Evolutionary conservation across 169 alveolate species (phyloP).

Genomic region (Eimeria acervulina): DNA sequence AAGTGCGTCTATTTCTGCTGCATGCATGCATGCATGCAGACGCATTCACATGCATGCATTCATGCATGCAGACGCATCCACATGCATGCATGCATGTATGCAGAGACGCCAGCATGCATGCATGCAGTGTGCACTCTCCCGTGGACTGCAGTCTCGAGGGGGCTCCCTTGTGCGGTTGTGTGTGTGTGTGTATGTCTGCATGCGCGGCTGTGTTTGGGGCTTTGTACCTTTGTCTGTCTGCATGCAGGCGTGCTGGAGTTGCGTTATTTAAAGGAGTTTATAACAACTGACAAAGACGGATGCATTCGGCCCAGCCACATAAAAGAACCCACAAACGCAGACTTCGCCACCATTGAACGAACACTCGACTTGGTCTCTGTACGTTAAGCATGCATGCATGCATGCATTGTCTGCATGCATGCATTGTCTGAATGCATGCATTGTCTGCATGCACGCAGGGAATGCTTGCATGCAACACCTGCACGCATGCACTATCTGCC

Average conservation of each 20-base stretch:
- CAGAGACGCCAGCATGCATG: too few relatives aligned
- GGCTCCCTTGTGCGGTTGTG: too few relatives aligned
- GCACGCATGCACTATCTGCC: too few relatives aligned
- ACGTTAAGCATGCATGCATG: background rate
- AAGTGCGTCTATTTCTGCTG: background rate
- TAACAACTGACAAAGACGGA: background rate
- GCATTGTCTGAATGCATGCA: background rate
- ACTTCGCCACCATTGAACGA: background rate
- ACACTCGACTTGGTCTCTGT: background rate
- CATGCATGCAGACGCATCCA: background rate
- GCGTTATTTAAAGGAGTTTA: slow-evolving; percentile 15
- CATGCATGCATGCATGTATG: background rate
- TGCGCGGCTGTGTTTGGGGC: background rate
- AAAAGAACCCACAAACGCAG: slow-evolving; percentile 1
- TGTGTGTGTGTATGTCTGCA: too few relatives aligned
- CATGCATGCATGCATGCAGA: too few relatives aligned
- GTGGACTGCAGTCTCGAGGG: too few relatives aligned
- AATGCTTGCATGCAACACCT: too few relatives aligned
- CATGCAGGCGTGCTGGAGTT: slow-evolving; percentile 47
- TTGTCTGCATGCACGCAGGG: too few relatives aligned
- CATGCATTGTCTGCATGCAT: background rate
- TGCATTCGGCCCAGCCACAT: background rate
- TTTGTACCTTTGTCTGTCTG: background rate
- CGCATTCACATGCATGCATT: too few relatives aligned
- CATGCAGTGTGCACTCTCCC: too few relatives aligned